Conservation (phyloP, 1,284 basidiomycete species). For the Pulchroboletus neoregius region DNA sequence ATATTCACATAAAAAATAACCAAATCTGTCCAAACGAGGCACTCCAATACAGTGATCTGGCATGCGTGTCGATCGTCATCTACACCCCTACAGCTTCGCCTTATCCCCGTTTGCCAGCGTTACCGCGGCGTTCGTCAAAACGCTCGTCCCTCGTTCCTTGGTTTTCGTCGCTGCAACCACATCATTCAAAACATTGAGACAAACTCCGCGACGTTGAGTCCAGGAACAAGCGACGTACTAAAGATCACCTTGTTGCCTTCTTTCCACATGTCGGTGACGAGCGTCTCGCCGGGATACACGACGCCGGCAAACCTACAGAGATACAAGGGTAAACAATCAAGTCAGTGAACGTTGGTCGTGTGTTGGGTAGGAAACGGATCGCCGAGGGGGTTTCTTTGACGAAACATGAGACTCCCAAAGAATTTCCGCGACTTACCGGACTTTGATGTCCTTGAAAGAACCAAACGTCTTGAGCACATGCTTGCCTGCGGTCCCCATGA, state of each 20-base stretch:
- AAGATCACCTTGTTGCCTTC: conserved; percentile 92
- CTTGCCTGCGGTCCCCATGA: conserved; percentile 93
- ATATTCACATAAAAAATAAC: no score
- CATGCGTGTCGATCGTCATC: no score
- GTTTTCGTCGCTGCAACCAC: conserved; percentile 59
- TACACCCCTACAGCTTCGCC: conserved; percentile 67
- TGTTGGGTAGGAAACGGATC: not conserved
- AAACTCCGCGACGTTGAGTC: not conserved
- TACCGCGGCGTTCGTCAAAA: conserved; percentile 71
- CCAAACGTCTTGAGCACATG: conserved; percentile 89
- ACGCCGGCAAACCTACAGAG: conserved; percentile 74
- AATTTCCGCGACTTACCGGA: conserved; percentile 54
- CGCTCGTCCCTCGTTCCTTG: conserved; percentile 70
- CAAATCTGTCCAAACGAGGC: no score
- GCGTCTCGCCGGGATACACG: conserved; percentile 93
- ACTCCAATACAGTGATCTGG: no score
- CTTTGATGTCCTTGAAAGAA: conserved; percentile 91
- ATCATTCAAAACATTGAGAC: conserved; percentile 1
- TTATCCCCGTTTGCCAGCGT: conserved; percentile 55
- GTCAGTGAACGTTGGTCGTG: conserved; percentile 3
- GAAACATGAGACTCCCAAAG: not conserved
- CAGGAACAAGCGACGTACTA: conserved; percentile 47
- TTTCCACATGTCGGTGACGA: conserved; percentile 97
- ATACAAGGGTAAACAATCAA: not conserved
- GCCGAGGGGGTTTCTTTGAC: not conserved